Percentiles rank a stretch among this genome's conserved stretches.
phyloP scores from a whole-genome alignment of 345 rosid genomes.

The Erucastrum elatum region DNA sequence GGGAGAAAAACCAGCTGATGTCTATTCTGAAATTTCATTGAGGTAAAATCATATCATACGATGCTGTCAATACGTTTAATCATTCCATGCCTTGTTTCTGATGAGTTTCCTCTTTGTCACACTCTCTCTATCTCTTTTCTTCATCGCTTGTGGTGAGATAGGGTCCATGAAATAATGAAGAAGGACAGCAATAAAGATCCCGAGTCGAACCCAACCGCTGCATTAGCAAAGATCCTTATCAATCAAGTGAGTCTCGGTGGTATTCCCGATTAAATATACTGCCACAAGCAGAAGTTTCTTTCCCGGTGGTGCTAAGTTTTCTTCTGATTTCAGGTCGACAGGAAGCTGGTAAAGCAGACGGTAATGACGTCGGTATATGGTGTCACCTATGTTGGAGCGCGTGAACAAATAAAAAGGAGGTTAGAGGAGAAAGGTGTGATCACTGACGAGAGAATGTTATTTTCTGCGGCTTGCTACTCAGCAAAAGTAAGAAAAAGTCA shows the following conservation, averaged over 20 bases:
- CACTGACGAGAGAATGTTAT: constrained; percentile 74
- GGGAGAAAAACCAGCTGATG: constrained; percentile 88
- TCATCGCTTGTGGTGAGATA: constrained; percentile 37
- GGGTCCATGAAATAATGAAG: constrained; percentile 88
- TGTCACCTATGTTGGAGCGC: constrained; percentile 95
- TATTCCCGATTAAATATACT: too few species aligned
- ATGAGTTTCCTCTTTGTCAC: constrained; percentile 16
- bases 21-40: constrained; percentile 86
- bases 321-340: constrained; percentile 72
- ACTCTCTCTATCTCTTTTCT: constrained; percentile 10
- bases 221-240: constrained; percentile 73
- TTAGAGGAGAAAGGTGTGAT: constrained; percentile 85
- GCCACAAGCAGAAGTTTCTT: background rate
- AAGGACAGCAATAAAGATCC: constrained; percentile 82
- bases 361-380: constrained; percentile 99
- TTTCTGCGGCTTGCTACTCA: constrained; percentile 82
- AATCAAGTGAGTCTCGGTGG: constrained; percentile 60
- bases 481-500: constrained; percentile 67
- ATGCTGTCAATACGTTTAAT: constrained; percentile 12
- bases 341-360: constrained; percentile 93
- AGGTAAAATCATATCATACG: constrained; percentile 56
- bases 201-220: constrained; percentile 64
- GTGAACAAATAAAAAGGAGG: constrained; percentile 92
- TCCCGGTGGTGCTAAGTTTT: constrained; percentile 13
- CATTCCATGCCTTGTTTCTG: background rate